phyloP scores from a whole-genome alignment of 1,284 basidiomycete species.

The Cerrena zonata region DNA sequence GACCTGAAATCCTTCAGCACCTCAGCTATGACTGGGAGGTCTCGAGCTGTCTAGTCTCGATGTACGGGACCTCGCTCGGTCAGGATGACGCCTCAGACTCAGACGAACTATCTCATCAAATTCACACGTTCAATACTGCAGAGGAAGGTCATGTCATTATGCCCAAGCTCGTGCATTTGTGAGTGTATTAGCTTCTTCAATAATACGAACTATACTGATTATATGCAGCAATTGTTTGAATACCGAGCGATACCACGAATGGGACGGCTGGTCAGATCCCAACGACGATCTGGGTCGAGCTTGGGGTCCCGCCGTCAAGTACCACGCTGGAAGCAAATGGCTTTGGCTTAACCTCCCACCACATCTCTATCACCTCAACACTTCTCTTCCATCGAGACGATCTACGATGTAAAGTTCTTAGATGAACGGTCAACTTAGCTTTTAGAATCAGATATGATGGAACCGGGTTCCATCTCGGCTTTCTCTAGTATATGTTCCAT shows the following conservation, averaged over 20 bases:
- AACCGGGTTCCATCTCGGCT: not conserved
- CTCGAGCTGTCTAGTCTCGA: conserved; percentile 42
- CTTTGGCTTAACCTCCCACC: conserved; percentile 39
- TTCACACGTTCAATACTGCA: conserved; percentile 33
- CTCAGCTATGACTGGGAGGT: conserved; percentile 43
- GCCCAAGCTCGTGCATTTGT: conserved; percentile 47
- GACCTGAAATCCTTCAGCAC: conserved; percentile 36
- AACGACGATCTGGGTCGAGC: conserved; percentile 32
- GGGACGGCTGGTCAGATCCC: conserved; percentile 41
- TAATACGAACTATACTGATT: not conserved
- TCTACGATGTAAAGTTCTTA: conserved; percentile 25
- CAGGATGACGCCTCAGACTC: conserved; percentile 32
- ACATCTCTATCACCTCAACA: conserved; percentile 9
- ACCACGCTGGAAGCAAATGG: conserved; percentile 46
- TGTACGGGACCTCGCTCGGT: conserved; percentile 38
- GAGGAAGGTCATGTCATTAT: conserved; percentile 35
- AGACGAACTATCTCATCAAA: conserved; percentile 31
- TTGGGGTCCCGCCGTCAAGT: conserved; percentile 40
- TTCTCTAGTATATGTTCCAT: too few relatives aligned
- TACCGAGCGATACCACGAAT: conserved; percentile 39
- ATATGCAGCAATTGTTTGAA: conserved; percentile 39
- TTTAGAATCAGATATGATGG: not conserved
- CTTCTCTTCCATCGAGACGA: conserved; percentile 22
- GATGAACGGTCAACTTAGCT: conserved; percentile 19
- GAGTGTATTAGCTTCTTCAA: conserved; percentile 15